Conservation (phyloP, 257 asterid species). For the Rauvolfia tetraphylla region DNA sequence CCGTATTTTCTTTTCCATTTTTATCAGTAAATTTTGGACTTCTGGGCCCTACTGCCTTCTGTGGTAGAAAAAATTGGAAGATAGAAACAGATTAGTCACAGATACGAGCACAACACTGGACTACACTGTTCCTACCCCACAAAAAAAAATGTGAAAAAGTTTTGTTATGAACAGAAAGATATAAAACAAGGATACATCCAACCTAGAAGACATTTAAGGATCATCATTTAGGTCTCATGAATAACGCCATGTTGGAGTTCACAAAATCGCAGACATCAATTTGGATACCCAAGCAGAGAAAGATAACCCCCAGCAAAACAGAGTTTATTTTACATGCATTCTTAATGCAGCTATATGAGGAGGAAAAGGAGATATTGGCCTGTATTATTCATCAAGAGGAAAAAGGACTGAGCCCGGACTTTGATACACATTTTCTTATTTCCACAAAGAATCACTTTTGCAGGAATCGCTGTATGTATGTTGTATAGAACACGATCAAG, state of each 20-base stretch:
- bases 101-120: neutral
- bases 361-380: too few species aligned
- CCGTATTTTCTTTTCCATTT: conserved; percentile 25
- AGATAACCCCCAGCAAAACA: neutral
- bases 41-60: conserved; percentile 40
- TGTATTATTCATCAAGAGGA: neutral
- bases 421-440: neutral
- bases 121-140: too few species aligned
- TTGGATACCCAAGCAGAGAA: neutral
- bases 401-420: neutral
- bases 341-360: neutral
- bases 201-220: neutral
- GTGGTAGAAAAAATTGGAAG: conserved; percentile 17
- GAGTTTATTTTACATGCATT: neutral
- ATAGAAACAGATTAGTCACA: conserved; percentile 6
- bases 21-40: conserved; percentile 17
- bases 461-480: neutral
- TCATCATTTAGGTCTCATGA: neutral
- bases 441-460: neutral
- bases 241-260: neutral
- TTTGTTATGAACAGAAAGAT: neutral
- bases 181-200: neutral
- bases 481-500: neutral
- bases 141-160: neutral
- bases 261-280: neutral